phyloP scores from a whole-genome alignment of 1,284 basidiomycete genomes.

The Pyrrhoderma noxium region DNA sequence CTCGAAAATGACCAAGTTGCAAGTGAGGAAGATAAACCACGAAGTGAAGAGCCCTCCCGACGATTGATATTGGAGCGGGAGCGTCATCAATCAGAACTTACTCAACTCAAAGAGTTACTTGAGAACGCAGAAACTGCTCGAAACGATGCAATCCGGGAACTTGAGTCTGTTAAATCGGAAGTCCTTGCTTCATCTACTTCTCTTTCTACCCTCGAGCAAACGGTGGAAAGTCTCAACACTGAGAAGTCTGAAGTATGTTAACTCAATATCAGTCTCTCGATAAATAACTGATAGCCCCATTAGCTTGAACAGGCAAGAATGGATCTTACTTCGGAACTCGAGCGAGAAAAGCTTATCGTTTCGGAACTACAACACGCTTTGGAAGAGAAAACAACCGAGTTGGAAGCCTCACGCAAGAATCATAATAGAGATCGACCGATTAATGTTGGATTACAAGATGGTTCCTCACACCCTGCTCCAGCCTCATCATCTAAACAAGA shows the following conservation, averaged over 20 bases:
- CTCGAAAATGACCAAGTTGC: slow-evolving; percentile 39
- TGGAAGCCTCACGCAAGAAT: slow-evolving; percentile 52
- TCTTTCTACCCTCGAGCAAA: slow-evolving; percentile 20
- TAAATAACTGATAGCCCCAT: slow-evolving; percentile 2
- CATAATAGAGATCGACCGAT: slow-evolving; percentile 48
- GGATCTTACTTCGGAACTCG: slow-evolving; percentile 29
- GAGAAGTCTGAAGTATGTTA: slow-evolving; percentile 34
- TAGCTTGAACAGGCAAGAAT: slow-evolving; percentile 29
- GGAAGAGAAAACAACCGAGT: slow-evolving; percentile 41
- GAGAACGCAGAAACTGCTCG: slow-evolving; percentile 30
- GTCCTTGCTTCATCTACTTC: slow-evolving; percentile 21
- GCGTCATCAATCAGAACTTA: slow-evolving; percentile 46
- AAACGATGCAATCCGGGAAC: slow-evolving; percentile 19
- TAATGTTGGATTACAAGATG: slow-evolving; percentile 32
- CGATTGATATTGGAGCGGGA: slow-evolving; percentile 15
- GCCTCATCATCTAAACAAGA: slow-evolving; percentile 47
- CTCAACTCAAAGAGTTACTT: slow-evolving; percentile 40
- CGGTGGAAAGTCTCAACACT: slow-evolving; percentile 24
- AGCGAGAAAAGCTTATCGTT: slow-evolving; percentile 27
- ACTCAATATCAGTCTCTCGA: neutral
- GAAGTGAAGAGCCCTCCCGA: slow-evolving; percentile 10
- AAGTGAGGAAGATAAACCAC: slow-evolving; percentile 17
- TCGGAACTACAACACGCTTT: slow-evolving; percentile 37
- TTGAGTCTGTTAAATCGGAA: slow-evolving; percentile 19
- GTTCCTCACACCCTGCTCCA: slow-evolving; percentile 27